Base-by-base conservation (phyloP, 805 yeast genomes). In the Phaffomyces thermotolerans region DNA sequence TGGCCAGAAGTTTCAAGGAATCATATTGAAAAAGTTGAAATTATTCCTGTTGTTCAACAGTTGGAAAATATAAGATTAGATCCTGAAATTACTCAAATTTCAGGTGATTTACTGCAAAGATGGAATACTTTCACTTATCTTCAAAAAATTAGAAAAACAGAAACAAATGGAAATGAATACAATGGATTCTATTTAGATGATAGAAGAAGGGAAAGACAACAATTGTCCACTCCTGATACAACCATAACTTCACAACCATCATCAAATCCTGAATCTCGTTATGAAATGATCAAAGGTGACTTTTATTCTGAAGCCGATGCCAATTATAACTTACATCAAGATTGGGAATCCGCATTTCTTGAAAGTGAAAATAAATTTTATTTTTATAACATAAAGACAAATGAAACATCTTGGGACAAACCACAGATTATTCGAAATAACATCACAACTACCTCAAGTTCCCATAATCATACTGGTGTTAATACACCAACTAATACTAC, bases 81-180 rank as follows among this genome's bases (percentile, higher is more conserved):
- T 37, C 42, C 60, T 58, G 57, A 76, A 33, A 56, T 37, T 36
- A 12, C 53, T 59, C 55, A 72, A 30, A 71, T 82, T 4, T 46
- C 60, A 3, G 59, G 29, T 27, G 29, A 60, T 6, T 63, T 91
- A 33, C 54, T 86, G 24, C 67, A 71, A 1, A 81, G 71, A 44
- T 91, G 97, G 97, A 68, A 80, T 37, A 66, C 67, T 23, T 73
- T 86, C 46, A 81, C 84, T 57, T 78, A 86, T 75, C 90, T 89
- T n/a, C 85, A 82, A 57, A 75, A 93, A 37, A 90, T 91, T 41
- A 90, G 95, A 1, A 81, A 90, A 53, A 72, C 48, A 23, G 29
- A 27, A 27, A 31, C 34, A 15, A 17, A 31, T n/a, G 18, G 18
- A 8, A 33, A 13, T 18, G 22, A 18, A 12, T 8, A 12, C 12